Conservation (phyloP, 495 filamentous ascomycete genomes). For the Extremus antarcticus region DNA sequence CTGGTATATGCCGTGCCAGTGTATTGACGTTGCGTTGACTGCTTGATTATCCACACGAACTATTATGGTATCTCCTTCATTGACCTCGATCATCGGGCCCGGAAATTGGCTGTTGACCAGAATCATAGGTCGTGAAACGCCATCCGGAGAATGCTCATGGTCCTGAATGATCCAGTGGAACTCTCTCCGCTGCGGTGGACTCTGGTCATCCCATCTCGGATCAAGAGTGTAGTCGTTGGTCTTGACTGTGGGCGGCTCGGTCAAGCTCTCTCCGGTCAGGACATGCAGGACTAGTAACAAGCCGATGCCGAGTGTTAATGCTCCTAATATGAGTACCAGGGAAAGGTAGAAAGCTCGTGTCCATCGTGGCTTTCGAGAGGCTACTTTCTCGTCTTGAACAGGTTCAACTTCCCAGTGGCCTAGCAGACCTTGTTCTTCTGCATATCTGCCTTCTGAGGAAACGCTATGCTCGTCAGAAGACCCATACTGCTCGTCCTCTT, state of each 20-base stretch:
- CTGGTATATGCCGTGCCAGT: slow-evolving; percentile 25
- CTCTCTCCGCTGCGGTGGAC: slow-evolving; percentile 31
- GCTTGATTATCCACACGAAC: slow-evolving; percentile 18
- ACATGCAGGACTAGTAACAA: background rate
- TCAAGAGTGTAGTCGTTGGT: slow-evolving; percentile 36
- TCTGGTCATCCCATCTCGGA: slow-evolving; percentile 36
- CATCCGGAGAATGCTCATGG: slow-evolving; percentile 41
- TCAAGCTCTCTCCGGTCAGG: background rate
- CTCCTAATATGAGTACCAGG: background rate
- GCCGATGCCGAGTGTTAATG: background rate
- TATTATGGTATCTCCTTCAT: slow-evolving; percentile 20
- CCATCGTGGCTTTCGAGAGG: no score
- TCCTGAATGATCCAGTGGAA: slow-evolving; percentile 43
- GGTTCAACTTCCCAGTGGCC: slow-evolving; percentile 4
- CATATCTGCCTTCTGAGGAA: background rate
- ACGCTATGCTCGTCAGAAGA: background rate
- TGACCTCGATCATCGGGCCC: slow-evolving; percentile 19
- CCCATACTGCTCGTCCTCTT: background rate
- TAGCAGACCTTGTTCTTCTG: slow-evolving; percentile 5
- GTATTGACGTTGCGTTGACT: slow-evolving; percentile 18
- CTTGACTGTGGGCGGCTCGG: background rate
- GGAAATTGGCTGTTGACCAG: slow-evolving; percentile 22
- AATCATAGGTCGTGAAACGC: slow-evolving; percentile 33
- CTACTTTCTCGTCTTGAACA: background rate
- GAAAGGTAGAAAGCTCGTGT: no score